Evolutionary conservation across 1,284 basidiomycete species (phyloP), one percentile per base, ranked within the genome.

Genomic region (Meira nashicola): DNA sequence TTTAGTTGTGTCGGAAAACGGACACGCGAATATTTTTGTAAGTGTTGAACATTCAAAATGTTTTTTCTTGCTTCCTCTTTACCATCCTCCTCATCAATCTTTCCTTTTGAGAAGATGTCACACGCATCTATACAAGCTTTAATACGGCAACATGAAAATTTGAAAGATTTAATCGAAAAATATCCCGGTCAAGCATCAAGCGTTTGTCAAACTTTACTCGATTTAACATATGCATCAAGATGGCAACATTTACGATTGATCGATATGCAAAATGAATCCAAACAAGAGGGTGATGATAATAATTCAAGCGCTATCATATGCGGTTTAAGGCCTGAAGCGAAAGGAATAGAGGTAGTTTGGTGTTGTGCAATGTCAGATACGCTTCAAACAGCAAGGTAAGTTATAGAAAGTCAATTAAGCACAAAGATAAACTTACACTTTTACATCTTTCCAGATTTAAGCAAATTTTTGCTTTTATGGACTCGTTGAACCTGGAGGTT

Each of bases 201-300:
- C 1, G 63, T 80, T 38, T 68, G 76, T 19, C 79, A 79, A 43
- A 63, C 78, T 12, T 76, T 64, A 39, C 59, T 67, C 25, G 79
- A 80, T 58, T 68, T 80, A 19, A 64, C 65, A 21, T 65, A 72
- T 56, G 65, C 66, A 10, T 70, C 72, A 12, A 60, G 64, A 21
- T 76, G 74, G 74, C 60, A 63, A 9, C 46, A 65, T n/a, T 61
- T 76, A 11, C 62, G 64, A 8, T 59, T 65, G 8, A 17, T 59
- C 37, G 64, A 56, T 33, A 59, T 47, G 25, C 49, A 9, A 46
- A 33, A 4, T 33, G 8, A 8, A 33, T 33, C 28, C 8, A 3
- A 33, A 8, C 62, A 10, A 14, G n/a, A 28, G 17, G 17, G 15
- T 8, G 11, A 12, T 23, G 38, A 6, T 41, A 7, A 21, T n/a